Percentiles rank a stretch among this genome's conserved stretches.
Evolutionary conservation across 202 grass and related monocot genomes (phyloP).

Genomic region (Panicum hallii): DNA sequence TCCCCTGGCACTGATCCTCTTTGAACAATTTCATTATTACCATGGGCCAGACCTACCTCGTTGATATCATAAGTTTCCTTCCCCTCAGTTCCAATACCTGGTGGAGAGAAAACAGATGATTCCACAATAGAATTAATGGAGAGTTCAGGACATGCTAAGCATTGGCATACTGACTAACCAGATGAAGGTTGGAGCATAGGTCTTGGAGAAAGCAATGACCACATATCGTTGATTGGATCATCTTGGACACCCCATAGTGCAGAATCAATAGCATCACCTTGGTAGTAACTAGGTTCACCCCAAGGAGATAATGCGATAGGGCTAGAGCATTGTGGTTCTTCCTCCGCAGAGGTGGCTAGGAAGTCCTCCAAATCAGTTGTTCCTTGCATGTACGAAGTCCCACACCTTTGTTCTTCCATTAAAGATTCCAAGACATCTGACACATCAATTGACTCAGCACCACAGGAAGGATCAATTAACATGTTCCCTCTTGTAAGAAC

Average conservation of each 20-base stretch:
- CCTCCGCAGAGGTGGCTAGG: constrained; percentile 38
- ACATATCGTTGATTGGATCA: constrained; percentile 51
- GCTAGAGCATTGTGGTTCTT: constrained; percentile 60
- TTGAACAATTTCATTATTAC: constrained; percentile 33
- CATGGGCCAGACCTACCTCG: constrained; percentile 34
- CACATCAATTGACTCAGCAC: constrained; percentile 40
- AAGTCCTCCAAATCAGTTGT: constrained; percentile 47
- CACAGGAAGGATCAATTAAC: constrained; percentile 42
- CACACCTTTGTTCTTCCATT: constrained; percentile 58
- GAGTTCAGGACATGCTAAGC: constrained; percentile 18
- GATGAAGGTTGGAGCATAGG: constrained; percentile 46
- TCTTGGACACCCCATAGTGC: constrained; percentile 53
- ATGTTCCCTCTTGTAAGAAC: constrained; percentile 34
- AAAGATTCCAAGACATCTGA: constrained; percentile 56
- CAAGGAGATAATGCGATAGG: constrained; percentile 60
- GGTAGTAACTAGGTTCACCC: constrained; percentile 62
- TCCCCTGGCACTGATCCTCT: constrained; percentile 33
- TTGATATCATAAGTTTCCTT: constrained; percentile 13
- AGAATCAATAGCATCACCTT: constrained; percentile 60
- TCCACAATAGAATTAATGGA: constrained; percentile 35
- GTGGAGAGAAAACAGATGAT: constrained; percentile 41
- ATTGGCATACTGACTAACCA: constrained; percentile 48
- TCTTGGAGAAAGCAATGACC: constrained; percentile 57
- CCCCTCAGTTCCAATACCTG: constrained; percentile 41
- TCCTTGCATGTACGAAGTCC: constrained; percentile 45